Conservation (phyloP, 371 early-diverging fungal species). For the Mucor circinelloides region DNA sequence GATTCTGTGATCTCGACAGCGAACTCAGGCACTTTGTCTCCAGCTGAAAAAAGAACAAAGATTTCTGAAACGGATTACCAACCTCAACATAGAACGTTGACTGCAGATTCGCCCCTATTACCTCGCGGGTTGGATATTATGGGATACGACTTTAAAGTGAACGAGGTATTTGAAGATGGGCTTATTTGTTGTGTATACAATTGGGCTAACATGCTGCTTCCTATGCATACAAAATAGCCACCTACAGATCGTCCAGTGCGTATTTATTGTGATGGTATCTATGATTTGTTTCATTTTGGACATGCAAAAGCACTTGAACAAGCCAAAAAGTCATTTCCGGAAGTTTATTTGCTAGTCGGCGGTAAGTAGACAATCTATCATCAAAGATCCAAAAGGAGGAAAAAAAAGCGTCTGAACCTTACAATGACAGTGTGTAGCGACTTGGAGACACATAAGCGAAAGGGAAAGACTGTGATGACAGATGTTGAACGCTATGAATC, state of each 20-base stretch:
- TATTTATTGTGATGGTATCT: conserved; percentile 94
- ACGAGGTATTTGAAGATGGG: conserved; percentile 9
- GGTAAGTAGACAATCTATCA: conserved; percentile 48
- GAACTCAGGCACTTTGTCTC: background rate
- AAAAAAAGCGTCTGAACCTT: background rate
- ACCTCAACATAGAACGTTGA: conserved; percentile 7
- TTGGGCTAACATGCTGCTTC: background rate
- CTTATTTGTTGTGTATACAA: background rate
- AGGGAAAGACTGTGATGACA: conserved; percentile 93
- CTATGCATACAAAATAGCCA: conserved; percentile 40
- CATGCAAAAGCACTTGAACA: conserved; percentile 94
- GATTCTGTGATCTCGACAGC: background rate
- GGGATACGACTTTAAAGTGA: conserved; percentile 27
- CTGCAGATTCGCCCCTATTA: conserved; percentile 13
- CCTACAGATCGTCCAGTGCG: conserved; percentile 80
- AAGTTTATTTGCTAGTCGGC: conserved; percentile 89
- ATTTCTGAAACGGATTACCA: background rate
- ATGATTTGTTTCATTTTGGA: conserved; percentile 96
- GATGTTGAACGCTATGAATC: conserved; percentile 90
- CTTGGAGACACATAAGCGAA: conserved; percentile 79
- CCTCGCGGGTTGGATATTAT: conserved; percentile 18
- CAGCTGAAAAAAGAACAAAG: conserved; percentile 7
- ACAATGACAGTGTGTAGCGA: conserved; percentile 79
- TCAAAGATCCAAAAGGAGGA: background rate
- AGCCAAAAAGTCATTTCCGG: conserved; percentile 90